Evolutionary conservation across 2,329 filamentous ascomycete genomes (phyloP).

Genomic region (Diaporthe ilicicola): DNA sequence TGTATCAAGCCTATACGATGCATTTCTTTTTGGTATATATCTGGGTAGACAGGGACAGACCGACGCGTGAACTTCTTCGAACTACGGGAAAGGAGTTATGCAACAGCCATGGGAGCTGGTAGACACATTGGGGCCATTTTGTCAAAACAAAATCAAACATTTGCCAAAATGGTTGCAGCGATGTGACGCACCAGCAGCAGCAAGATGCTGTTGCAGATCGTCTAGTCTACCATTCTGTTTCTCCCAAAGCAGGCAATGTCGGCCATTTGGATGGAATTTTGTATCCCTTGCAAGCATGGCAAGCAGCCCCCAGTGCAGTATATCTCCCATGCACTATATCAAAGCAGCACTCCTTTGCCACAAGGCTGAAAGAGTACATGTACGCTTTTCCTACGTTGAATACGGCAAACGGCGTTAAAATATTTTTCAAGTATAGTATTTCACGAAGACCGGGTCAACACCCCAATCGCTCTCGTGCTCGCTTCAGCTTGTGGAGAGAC

Average conservation of each 20-base stretch:
- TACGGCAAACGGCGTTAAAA: no score
- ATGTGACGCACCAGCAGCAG: neutral
- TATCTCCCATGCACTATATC: no score
- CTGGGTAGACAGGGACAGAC: conserved; percentile 16
- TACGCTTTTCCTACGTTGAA: no score
- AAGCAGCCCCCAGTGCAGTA: no score
- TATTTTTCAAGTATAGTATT: no score
- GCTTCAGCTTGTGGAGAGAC: neutral
- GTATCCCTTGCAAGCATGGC: no score
- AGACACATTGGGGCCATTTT: neutral
- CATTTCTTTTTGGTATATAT: conserved; percentile 24
- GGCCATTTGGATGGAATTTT: neutral
- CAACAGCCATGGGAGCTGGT: neutral
- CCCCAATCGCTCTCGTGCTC: no score
- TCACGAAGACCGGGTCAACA: no score
- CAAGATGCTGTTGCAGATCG: neutral
- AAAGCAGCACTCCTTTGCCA: no score
- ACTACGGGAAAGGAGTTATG: conserved; percentile 5
- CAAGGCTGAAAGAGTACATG: no score
- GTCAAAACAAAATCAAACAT: neutral
- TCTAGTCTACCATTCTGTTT: no score
- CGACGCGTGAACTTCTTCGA: neutral
- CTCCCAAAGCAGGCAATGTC: neutral
- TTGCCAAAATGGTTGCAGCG: neutral
- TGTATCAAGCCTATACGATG: conserved; percentile 26